Evolutionary conservation across 441 rosid genomes (phyloP).

Genomic region (Syzygium malaccense): DNA sequence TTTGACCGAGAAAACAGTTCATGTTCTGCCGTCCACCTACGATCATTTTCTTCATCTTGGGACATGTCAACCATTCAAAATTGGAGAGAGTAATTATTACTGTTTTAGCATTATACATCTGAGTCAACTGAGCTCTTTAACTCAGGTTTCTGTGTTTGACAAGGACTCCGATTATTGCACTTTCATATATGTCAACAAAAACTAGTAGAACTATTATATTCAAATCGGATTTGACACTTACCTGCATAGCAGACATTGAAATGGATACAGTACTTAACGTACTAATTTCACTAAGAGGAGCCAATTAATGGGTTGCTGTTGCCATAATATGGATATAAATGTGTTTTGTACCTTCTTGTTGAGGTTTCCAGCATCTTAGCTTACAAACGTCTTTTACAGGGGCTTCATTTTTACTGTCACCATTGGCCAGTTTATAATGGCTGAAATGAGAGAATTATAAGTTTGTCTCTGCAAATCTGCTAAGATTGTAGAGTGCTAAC

Average conservation of each 20-base stretch:
- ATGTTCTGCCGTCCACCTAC: not conserved
- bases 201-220: not conserved
- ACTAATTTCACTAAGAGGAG: not conserved
- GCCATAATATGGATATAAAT: not conserved
- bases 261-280: not conserved
- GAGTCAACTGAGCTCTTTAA: not conserved
- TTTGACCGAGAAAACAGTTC: not conserved
- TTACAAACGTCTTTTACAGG: not conserved
- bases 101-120: not conserved
- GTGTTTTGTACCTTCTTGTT: not conserved
- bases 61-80: not conserved
- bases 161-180: not conserved
- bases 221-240: not conserved
- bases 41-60: not conserved
- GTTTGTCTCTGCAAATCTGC: not conserved
- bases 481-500: not conserved
- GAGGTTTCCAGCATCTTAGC: not conserved
- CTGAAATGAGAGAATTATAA: not conserved
- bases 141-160: not conserved
- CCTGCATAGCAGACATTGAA: not conserved
- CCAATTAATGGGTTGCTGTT: not conserved
- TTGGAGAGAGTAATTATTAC: not conserved
- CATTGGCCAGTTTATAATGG: not conserved
- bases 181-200: not conserved
- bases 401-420: not conserved